Evolutionary conservation across 192 early-diverging fungal genomes (phyloP), one percentile per base, ranked within the genome.

Genomic region (Phlyctochytrium bullatum): DNA sequence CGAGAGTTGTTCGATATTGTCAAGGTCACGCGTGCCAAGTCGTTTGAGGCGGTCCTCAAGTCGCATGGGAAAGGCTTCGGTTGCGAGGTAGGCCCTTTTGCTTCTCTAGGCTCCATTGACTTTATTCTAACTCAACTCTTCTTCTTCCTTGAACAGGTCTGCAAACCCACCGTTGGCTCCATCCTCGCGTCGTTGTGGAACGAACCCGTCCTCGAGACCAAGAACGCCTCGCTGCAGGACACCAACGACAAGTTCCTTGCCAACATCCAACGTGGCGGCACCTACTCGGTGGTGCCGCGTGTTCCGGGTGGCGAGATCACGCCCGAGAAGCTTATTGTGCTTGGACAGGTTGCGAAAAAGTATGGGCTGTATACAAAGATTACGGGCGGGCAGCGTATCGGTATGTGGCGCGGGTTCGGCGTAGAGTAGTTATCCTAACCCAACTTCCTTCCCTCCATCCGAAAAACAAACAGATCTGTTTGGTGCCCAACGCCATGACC

Each of bases 251-350:
- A 81, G 6, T 90, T 78, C 69, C 66, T 89, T 28, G 88, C 86
- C 59, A 89, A 89, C 65, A 89, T 89, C 59, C 88, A 89, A 71
- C 82, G 88, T 34, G 86, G 81, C 51, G 88, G 88, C n/a, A 74
- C 75, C 24, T 89, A 83, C 66, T 84, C 80, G 16, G 85, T 89
- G 12, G 77, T 89, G 3, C 88, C 88, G 36, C 76, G 88, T 62
- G 77, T 89, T 17, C 69, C 88, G 24, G 88, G 80, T 29, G 88
- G 88, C 35, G 88, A 89, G 70, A 74, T 89, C 28, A 90, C 85
- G 12, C 88, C 88, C 4, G 88, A 89, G 52, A 86, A 86, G 47
- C 74, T 89, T 14, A 67, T 80, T 57, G 82, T 77, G 25, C 76
- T 89, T 36, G 88, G 78, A 14, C 28, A 83, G 62, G 82, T 89